Conservation (phyloP, 2,329 filamentous ascomycete genomes). For the Pseudopithomyces maydicus region DNA sequence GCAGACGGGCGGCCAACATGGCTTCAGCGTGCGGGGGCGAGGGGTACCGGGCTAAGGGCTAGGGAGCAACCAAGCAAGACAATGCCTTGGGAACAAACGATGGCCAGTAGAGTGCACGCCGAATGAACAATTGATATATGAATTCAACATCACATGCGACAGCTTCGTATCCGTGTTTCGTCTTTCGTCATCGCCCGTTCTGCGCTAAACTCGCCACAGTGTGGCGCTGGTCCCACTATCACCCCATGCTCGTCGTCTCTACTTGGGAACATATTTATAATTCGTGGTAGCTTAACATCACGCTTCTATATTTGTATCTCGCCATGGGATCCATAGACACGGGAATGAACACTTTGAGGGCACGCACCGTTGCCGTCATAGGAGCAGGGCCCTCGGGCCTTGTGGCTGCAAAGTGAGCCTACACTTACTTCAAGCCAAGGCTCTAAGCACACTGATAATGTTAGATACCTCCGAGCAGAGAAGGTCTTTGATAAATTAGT, state of each 20-base stretch:
- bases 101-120: background rate
- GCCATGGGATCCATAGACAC: slow-evolving; percentile 11
- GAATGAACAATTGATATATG: background rate
- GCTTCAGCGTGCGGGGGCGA: background rate
- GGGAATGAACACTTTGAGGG: slow-evolving; percentile 34
- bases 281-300: background rate
- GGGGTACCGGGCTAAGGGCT: background rate
- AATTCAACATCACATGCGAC: background rate
- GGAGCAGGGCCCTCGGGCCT: slow-evolving; percentile 83
- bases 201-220: slow-evolving; percentile 1
- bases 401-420: slow-evolving; percentile 69
- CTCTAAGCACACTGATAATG: background rate
- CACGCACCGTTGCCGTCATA: slow-evolving; percentile 74
- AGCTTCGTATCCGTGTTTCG: background rate
- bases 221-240: background rate
- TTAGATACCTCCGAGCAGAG: slow-evolving; percentile 73
- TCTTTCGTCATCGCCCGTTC: background rate
- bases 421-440: background rate
- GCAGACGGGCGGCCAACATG: slow-evolving; percentile 1
- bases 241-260: background rate
- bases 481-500: slow-evolving; percentile 71
- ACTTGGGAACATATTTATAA: background rate
- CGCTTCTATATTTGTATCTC: background rate
- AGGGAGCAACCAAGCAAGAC: background rate
- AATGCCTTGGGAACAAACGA: background rate